Evolutionary conservation across 2,329 filamentous ascomycete genomes (phyloP).

Genomic region (Beauveria asiatica): DNA sequence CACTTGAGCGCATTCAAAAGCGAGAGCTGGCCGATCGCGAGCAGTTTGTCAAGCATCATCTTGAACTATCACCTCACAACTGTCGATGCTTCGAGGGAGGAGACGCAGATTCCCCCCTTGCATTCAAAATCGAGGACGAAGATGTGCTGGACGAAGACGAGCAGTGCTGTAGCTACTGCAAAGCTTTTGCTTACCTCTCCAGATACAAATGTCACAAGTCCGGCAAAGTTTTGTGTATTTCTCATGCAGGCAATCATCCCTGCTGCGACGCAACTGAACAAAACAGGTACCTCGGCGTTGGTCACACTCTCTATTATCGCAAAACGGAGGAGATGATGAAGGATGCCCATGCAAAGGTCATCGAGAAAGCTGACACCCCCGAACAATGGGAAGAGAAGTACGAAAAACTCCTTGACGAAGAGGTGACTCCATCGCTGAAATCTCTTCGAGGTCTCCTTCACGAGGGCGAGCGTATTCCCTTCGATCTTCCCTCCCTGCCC

Average conservation of each 20-base stretch:
- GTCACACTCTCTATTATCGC: constrained; percentile 70
- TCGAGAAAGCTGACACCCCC: constrained; percentile 78
- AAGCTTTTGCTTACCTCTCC: constrained; percentile 83
- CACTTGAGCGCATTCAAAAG: constrained; percentile 67
- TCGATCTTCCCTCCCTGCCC: constrained; percentile 73
- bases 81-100: constrained; percentile 39
- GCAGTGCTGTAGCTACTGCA: constrained; percentile 89
- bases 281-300: constrained; percentile 58
- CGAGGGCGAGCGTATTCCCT: constrained; percentile 95
- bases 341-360: constrained; percentile 61
- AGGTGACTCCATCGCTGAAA: constrained; percentile 78
- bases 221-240: constrained; percentile 72
- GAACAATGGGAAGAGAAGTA: constrained; percentile 89
- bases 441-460: constrained; percentile 72
- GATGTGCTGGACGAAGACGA: constrained; percentile 87
- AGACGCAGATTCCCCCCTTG: constrained; percentile 47
- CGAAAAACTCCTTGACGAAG: constrained; percentile 73
- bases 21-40: constrained; percentile 64
- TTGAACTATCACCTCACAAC: constrained; percentile 42
- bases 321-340: constrained; percentile 64
- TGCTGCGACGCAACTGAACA: constrained; percentile 66
- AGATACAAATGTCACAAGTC: constrained; percentile 78
- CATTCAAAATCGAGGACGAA: constrained; percentile 57
- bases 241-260: constrained; percentile 70
- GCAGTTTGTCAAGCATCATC: constrained; percentile 59